Percentiles rank a stretch among this genome's conserved stretches.
Conservation (phyloP, 179 eudicot genomes). For the Pouteria campechiana region DNA sequence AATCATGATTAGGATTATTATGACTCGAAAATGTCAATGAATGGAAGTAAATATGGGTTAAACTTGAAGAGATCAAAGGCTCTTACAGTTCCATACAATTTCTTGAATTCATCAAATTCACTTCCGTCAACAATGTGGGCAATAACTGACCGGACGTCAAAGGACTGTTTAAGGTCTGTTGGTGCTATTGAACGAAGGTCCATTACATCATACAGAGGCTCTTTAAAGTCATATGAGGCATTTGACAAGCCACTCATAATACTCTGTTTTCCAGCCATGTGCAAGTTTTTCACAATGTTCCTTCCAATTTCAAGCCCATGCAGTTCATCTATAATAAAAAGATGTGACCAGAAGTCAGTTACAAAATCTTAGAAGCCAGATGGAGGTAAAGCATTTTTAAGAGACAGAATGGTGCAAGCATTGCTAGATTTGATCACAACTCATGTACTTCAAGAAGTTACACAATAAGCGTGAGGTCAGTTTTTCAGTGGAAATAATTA, state of each 20-base stretch:
- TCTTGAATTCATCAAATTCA: constrained; percentile 99
- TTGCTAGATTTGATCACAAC: too few relatives aligned
- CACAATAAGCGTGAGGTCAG: too few relatives aligned
- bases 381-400: too few relatives aligned
- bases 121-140: constrained; percentile 95
- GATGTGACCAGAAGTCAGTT: too few relatives aligned
- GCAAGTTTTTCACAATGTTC: constrained; percentile 75
- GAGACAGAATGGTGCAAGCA: too few relatives aligned
- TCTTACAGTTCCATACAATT: constrained; percentile 98
- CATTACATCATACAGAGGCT: constrained; percentile 71
- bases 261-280: constrained; percentile 62
- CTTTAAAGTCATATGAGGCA: constrained; percentile 33
- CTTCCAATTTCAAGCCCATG: constrained; percentile 94
- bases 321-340: constrained; percentile 88
- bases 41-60: neutral
- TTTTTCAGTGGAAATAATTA: too few relatives aligned
- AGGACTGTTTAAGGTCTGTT: constrained; percentile 81
- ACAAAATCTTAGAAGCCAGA: neutral
- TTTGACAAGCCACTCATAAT: constrained; percentile 14
- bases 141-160: constrained; percentile 84
- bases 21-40: neutral
- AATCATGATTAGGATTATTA: constrained; percentile 1
- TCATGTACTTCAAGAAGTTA: too few relatives aligned
- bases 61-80: constrained; percentile 15
- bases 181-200: constrained; percentile 93